phyloP scores from a whole-genome alignment of 768 basidiomycete species.

The Hebeloma cylindrosporum region DNA sequence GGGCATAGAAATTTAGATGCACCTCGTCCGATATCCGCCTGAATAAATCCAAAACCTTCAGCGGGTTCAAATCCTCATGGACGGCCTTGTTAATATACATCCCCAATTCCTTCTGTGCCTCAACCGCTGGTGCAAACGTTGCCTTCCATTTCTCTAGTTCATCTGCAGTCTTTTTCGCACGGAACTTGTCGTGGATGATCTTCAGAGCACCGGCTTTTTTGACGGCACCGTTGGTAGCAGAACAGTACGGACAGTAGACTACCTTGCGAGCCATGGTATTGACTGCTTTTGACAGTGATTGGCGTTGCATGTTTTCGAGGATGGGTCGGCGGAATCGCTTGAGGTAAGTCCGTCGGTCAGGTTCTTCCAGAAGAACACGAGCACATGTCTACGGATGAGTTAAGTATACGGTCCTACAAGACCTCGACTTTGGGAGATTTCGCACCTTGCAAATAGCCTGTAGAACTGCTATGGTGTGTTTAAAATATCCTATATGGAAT shows the following conservation, averaged over 20 bases:
- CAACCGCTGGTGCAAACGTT: constrained; percentile 78
- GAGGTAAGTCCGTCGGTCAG: constrained; percentile 80
- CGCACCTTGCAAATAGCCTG: constrained; percentile 96
- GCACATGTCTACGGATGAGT: constrained; percentile 72
- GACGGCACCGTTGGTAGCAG: constrained; percentile 90
- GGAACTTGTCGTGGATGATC: constrained; percentile 97
- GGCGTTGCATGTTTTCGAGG: constrained; percentile 91
- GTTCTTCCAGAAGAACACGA: constrained; percentile 83
- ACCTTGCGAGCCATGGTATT: constrained; percentile 87
- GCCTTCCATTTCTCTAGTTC: constrained; percentile 87
- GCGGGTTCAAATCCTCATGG: constrained; percentile 90
- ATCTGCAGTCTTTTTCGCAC: constrained; percentile 88
- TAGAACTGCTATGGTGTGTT: constrained; percentile 88
- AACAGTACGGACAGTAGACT: constrained; percentile 90
- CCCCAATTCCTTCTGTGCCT: constrained; percentile 83
- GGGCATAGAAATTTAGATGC: constrained; percentile 11
- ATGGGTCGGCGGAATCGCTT: constrained; percentile 88
- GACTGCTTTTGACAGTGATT: constrained; percentile 78
- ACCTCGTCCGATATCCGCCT: constrained; percentile 91
- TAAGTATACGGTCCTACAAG: not conserved
- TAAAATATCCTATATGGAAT: constrained; percentile 98
- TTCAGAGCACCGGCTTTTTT: constrained; percentile 95
- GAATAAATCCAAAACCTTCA: constrained; percentile 92
- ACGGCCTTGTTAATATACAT: constrained; percentile 85
- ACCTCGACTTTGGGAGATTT: not conserved